A percentile compares a stretch with the other conserved stretches of the same genome.
Conservation (phyloP, 2,329 filamentous ascomycete genomes). For the Fusarium coffeatum region DNA sequence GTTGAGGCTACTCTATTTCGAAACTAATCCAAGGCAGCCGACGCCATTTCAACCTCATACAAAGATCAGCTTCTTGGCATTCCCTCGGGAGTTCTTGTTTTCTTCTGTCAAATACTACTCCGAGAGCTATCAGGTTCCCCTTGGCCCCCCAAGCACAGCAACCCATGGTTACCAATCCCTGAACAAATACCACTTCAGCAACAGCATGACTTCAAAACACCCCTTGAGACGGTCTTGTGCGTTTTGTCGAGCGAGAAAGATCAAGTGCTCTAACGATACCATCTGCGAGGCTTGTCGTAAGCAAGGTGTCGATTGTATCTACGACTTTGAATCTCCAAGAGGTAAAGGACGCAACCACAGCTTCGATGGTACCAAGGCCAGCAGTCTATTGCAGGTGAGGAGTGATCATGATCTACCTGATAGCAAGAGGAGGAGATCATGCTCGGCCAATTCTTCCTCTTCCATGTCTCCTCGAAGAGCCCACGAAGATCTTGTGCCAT, state of each 20-base stretch:
- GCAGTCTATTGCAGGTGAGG: slow-evolving; percentile 29
- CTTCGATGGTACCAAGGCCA: slow-evolving; percentile 42
- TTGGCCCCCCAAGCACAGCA: not conserved
- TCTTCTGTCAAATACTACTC: not conserved
- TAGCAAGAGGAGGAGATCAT: slow-evolving; percentile 43
- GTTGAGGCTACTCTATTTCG: slow-evolving; percentile 33
- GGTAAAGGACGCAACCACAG: slow-evolving; percentile 47
- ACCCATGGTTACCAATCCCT: slow-evolving; percentile 15
- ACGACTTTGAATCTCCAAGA: slow-evolving; percentile 52
- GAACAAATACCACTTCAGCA: slow-evolving; percentile 6
- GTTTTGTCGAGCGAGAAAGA: slow-evolving; percentile 54
- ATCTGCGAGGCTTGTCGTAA: slow-evolving; percentile 54
- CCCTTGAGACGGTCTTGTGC: slow-evolving; percentile 52
- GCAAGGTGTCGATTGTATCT: slow-evolving; percentile 54
- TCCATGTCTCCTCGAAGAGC: slow-evolving; percentile 41
- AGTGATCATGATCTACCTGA: slow-evolving; percentile 24
- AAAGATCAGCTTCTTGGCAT: slow-evolving; percentile 17
- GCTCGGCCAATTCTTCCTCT: slow-evolving; percentile 42
- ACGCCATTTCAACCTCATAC: slow-evolving; percentile 30
- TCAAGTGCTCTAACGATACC: slow-evolving; percentile 54
- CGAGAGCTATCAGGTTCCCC: slow-evolving; percentile 3
- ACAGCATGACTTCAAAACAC: slow-evolving; percentile 49
- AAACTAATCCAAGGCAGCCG: slow-evolving; percentile 29
- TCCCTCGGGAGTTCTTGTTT: slow-evolving; percentile 12
- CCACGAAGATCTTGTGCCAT: slow-evolving; percentile 35